These are phyloP conservation scores for Ceraceosorus bombacis DNA, from an alignment of 1,284 basidiomycete species.

Conservation along the genomic window DNA sequence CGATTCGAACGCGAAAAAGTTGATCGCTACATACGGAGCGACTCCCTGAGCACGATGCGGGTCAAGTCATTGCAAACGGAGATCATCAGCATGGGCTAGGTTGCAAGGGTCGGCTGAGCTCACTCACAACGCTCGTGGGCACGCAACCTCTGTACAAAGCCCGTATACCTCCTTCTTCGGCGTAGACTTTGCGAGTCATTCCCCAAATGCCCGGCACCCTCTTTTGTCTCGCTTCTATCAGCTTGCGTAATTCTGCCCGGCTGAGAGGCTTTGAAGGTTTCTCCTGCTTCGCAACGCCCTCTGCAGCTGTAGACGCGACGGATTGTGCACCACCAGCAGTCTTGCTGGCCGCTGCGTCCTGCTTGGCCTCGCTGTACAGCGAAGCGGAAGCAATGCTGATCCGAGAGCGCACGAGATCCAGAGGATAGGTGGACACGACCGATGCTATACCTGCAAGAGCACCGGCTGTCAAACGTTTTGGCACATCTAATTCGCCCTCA, in stretches of 20 bases:
- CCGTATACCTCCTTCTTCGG: constrained; percentile 78
- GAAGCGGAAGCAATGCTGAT: constrained; percentile 66
- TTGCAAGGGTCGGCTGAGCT: no score
- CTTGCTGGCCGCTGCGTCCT: background rate
- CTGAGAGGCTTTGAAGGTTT: background rate
- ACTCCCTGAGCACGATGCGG: constrained; percentile 56
- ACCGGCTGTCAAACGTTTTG: constrained; percentile 70
- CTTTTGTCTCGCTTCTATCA: constrained; percentile 21
- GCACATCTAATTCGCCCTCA: constrained; percentile 66
- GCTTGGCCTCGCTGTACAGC: constrained; percentile 35
- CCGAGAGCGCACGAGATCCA: constrained; percentile 85
- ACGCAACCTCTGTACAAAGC: constrained; percentile 80
- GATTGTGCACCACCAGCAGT: constrained; percentile 1
- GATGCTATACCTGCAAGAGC: constrained; percentile 84
- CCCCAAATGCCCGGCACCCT: constrained; percentile 65
- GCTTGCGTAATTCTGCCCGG: constrained; percentile 5
- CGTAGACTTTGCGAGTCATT: constrained; percentile 80
- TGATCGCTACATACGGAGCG: constrained; percentile 69
- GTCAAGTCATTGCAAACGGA: no score
- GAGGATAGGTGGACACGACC: constrained; percentile 82
- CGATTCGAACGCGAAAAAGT: constrained; percentile 27
- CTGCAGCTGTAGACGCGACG: background rate
- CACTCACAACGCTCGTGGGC: constrained; percentile 62
- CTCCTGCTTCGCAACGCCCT: background rate
- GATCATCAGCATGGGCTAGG: no score